A percentile compares a stretch with the other conserved stretches of the same genome.
These are phyloP conservation scores for Exophiala lecanii-corni DNA, from an alignment of 2,329 filamentous ascomycete genomes.

Conservation along the genomic window DNA sequence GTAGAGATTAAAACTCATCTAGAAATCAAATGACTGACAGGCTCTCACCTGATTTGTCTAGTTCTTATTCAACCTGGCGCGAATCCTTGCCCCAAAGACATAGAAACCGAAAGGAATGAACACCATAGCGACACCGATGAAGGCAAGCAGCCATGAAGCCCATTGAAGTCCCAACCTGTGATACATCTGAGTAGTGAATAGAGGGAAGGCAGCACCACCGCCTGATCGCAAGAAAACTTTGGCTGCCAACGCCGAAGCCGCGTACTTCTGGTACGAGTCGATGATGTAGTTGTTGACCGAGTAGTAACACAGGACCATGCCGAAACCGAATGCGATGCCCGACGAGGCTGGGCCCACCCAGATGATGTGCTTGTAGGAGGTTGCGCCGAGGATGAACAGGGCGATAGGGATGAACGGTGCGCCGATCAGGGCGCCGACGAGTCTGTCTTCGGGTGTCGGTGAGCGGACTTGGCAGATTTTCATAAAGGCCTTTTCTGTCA, in stretches of 20 bases:
- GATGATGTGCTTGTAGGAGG: constrained; percentile 31
- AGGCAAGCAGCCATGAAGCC: constrained; percentile 39
- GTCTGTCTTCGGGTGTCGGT: constrained; percentile 34
- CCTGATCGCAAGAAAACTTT: constrained; percentile 38
- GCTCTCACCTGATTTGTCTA: no score
- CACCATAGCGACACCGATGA: constrained; percentile 35
- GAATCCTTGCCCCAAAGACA: constrained; percentile 35
- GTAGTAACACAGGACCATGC: constrained; percentile 50
- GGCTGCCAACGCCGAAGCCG: constrained; percentile 39
- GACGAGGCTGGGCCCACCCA: constrained; percentile 39
- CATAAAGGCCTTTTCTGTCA: constrained; percentile 57
- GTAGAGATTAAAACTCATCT: no score
- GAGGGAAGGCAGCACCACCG: constrained; percentile 35
- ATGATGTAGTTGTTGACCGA: constrained; percentile 29
- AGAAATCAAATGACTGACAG: no score
- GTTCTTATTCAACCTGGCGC: constrained; percentile 28
- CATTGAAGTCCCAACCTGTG: constrained; percentile 35
- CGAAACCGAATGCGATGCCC: constrained; percentile 37
- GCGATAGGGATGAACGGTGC: constrained; percentile 38
- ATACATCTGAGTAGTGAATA: constrained; percentile 43
- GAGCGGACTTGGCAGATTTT: constrained; percentile 35
- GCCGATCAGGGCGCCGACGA: constrained; percentile 31
- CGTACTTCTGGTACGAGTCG: constrained; percentile 31
- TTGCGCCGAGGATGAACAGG: constrained; percentile 43
- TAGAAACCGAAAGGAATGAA: constrained; percentile 41